A percentile compares a stretch with the other conserved stretches of the same genome.
Conservation (phyloP, 768 basidiomycete species). For the Termitomyces sp. region DNA sequence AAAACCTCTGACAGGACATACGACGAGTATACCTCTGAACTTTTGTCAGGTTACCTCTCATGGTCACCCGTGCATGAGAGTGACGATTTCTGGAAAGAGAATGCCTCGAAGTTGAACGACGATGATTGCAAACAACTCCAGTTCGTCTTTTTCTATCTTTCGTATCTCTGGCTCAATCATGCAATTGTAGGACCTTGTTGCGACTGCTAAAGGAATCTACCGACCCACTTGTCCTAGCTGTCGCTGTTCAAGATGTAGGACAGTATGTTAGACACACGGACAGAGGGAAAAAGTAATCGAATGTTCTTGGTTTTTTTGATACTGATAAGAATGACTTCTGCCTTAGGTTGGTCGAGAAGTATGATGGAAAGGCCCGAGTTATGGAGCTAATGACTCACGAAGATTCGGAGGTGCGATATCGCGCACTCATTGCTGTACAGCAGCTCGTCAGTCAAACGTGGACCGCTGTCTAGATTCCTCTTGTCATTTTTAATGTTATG, state of each 20-base stretch:
- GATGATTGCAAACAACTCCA: constrained; percentile 79
- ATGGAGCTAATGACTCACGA: constrained; percentile 93
- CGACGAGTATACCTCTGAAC: constrained; percentile 92
- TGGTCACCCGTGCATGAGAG: constrained; percentile 97
- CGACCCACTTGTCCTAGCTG: constrained; percentile 79
- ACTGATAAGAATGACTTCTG: constrained; percentile 1
- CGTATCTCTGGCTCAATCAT: not conserved
- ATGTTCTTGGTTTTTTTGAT: not conserved
- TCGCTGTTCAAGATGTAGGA: constrained; percentile 90
- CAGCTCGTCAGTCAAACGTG: constrained; percentile 89
- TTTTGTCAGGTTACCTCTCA: constrained; percentile 83
- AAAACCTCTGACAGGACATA: constrained; percentile 61
- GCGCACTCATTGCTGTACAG: constrained; percentile 86
- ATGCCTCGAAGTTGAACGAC: constrained; percentile 82
- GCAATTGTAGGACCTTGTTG: constrained; percentile 60
- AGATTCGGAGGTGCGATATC: constrained; percentile 87
- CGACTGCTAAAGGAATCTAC: constrained; percentile 61
- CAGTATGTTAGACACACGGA: constrained; percentile 93
- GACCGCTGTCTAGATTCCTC: constrained; percentile 38
- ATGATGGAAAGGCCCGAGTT: constrained; percentile 80
- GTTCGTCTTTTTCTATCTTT: constrained; percentile 32
- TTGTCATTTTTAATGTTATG: not conserved
- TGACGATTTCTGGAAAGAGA: constrained; percentile 98
- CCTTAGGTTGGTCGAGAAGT: constrained; percentile 65
- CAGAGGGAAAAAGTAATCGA: constrained; percentile 76